Percentiles rank a stretch among this genome's conserved stretches.
phyloP scores from a whole-genome alignment of 2,329 filamentous ascomycete species.

The Fusarium sp. region DNA sequence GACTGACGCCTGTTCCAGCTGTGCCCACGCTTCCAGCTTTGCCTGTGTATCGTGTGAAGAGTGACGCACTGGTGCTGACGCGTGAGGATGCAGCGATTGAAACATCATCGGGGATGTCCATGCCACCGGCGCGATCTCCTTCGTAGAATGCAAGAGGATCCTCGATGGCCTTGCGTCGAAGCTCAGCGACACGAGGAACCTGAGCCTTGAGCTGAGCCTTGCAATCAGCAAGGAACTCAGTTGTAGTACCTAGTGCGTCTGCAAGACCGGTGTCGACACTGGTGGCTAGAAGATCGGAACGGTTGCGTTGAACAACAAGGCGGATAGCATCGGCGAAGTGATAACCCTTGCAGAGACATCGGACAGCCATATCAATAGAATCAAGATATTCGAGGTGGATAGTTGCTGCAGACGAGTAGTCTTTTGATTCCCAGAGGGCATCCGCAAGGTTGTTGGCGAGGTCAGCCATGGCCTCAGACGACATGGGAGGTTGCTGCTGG shows the following conservation, averaged over 20 bases:
- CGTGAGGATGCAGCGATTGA: conserved; percentile 86
- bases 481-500: conserved; percentile 70
- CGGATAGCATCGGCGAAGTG: conserved; percentile 91
- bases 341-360: conserved; percentile 87
- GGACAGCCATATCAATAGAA: conserved; percentile 75
- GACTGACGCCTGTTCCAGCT: conserved; percentile 76
- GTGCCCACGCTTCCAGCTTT: conserved; percentile 72
- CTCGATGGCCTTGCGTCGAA: conserved; percentile 81
- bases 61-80: conserved; percentile 81
- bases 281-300: conserved; percentile 70
- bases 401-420: conserved; percentile 81
- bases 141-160: conserved; percentile 93
- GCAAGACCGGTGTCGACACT: conserved; percentile 82
- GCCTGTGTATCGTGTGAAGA: conserved; percentile 93
- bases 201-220: conserved; percentile 85
- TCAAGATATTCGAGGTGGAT: conserved; percentile 85
- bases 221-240: conserved; percentile 94
- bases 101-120: conserved; percentile 89
- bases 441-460: conserved; percentile 82
- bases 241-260: conserved; percentile 83
- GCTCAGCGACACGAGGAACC: conserved; percentile 84
- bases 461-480: conserved; percentile 67
- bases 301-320: conserved; percentile 70
- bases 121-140: conserved; percentile 72
- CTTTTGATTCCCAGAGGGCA: conserved; percentile 83